phyloP scores from a whole-genome alignment of 148 eudicot genomes.

The Persicaria tinctoria region DNA sequence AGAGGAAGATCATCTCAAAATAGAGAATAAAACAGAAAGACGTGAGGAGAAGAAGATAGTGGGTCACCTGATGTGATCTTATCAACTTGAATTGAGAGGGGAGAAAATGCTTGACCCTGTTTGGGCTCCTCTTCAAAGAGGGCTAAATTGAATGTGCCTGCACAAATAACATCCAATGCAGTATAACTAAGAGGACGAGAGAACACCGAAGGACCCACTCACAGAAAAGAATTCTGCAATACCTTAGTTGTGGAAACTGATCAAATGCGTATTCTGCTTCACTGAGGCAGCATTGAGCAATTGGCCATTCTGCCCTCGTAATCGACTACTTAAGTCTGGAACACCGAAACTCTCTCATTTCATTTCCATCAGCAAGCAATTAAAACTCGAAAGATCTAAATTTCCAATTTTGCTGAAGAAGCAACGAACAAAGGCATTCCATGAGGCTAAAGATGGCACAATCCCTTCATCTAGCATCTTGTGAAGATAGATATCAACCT shows the following conservation, averaged over 20 bases:
- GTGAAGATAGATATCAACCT: slow-evolving; percentile 34
- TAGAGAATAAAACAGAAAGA: not conserved
- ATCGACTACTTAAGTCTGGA: not conserved
- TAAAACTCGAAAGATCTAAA: slow-evolving; percentile 3
- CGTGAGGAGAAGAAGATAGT: not conserved
- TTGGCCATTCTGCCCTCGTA: not conserved
- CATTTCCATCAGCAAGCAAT: not conserved
- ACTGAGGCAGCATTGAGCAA: not conserved
- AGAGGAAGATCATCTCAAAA: not conserved
- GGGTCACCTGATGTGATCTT: not conserved
- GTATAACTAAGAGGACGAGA: not conserved
- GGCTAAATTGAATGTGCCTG: not conserved
- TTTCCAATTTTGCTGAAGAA: slow-evolving; percentile 32
- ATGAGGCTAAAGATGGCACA: slow-evolving; percentile 38
- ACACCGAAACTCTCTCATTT: not conserved
- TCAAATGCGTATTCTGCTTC: not conserved
- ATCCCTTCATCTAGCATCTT: slow-evolving; percentile 54
- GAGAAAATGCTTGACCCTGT: not conserved
- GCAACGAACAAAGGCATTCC: slow-evolving; percentile 50
- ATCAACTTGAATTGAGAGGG: not conserved
- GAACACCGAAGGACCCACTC: not conserved
- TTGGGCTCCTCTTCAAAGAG: not conserved
- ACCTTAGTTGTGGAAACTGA: slow-evolving; percentile 3
- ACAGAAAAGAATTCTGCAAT: not conserved
- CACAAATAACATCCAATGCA: not conserved